Evolutionary conservation across 2,329 filamentous ascomycete species (phyloP).

Genomic region (Akanthomyces uredinophilus): DNA sequence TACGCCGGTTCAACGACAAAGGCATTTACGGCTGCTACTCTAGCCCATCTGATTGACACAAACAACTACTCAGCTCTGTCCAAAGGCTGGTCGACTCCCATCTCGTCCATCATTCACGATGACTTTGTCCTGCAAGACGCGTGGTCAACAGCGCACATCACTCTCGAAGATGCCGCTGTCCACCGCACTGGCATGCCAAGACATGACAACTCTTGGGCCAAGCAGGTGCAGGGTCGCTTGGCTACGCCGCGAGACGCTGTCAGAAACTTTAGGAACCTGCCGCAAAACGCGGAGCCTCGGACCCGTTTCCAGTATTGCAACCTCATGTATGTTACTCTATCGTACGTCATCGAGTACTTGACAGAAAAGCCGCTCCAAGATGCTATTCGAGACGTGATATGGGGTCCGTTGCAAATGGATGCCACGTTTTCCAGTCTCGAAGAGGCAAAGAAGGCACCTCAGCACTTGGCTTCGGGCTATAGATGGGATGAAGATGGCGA

Average conservation of each 20-base stretch:
- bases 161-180: conserved; percentile 43
- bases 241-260: conserved; percentile 26
- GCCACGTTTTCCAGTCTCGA: conserved; percentile 23
- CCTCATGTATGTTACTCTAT: conserved; percentile 38
- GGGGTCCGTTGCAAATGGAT: conserved; percentile 36
- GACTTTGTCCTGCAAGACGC: conserved; percentile 41
- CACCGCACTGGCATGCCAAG: conserved; percentile 37
- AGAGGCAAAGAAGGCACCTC: conserved; percentile 13
- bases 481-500: conserved; percentile 25
- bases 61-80: conserved; percentile 19
- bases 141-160: conserved; percentile 38
- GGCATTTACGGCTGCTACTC: conserved; percentile 41
- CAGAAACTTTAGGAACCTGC: conserved; percentile 36
- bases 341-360: conserved; percentile 35
- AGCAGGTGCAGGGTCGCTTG: conserved; percentile 16
- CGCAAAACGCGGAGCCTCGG: conserved; percentile 35
- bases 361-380: conserved; percentile 27
- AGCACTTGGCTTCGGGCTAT: conserved; percentile 33
- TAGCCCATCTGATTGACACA: conserved; percentile 41
- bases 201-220: conserved; percentile 26
- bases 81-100: conserved; percentile 38
- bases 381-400: conserved; percentile 33
- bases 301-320: conserved; percentile 40
- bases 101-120: conserved; percentile 37
- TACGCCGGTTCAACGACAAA: conserved; percentile 48